phyloP scores from a whole-genome alignment of 306 rosid species.

The Cucurbita pepo region DNA sequence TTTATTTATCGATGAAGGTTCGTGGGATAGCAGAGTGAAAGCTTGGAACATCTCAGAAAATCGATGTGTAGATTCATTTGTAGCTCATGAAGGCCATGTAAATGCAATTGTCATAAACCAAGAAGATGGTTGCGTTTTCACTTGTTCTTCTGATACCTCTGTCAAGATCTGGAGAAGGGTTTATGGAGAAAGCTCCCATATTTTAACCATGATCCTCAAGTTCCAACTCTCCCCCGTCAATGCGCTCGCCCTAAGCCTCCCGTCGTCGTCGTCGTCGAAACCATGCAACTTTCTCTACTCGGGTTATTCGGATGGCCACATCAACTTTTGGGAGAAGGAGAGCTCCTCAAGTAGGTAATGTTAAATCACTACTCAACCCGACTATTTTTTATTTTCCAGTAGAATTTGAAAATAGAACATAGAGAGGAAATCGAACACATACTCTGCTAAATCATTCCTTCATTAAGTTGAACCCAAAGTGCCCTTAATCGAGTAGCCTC shows the following conservation, averaged over 20 bases:
- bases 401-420: too few relatives aligned
- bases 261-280: not conserved
- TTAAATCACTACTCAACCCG: not conserved
- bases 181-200: conserved; percentile 39
- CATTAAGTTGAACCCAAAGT: too few relatives aligned
- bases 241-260: conserved; percentile 24
- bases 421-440: too few relatives aligned
- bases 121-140: conserved; percentile 43
- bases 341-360: conserved; percentile 17
- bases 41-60: conserved; percentile 34
- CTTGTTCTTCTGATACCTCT: conserved; percentile 42
- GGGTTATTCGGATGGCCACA: conserved; percentile 33
- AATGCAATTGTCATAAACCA: conserved; percentile 33
- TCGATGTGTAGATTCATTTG: conserved; percentile 31
- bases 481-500: too few relatives aligned
- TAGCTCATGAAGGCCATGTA: conserved; percentile 37
- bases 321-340: conserved; percentile 46
- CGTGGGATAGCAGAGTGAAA: conserved; percentile 38
- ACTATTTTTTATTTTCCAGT: too few relatives aligned
- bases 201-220: conserved; percentile 37
- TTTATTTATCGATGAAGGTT: conserved; percentile 1
- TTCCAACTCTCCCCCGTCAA: conserved; percentile 31
- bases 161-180: conserved; percentile 48
- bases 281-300: conserved; percentile 24
- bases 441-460: too few relatives aligned